Evolutionary conservation across 208 protist genomes (phyloP), one percentile per base, ranked within the genome.

Genomic region (Trypanosoma lewisi): DNA sequence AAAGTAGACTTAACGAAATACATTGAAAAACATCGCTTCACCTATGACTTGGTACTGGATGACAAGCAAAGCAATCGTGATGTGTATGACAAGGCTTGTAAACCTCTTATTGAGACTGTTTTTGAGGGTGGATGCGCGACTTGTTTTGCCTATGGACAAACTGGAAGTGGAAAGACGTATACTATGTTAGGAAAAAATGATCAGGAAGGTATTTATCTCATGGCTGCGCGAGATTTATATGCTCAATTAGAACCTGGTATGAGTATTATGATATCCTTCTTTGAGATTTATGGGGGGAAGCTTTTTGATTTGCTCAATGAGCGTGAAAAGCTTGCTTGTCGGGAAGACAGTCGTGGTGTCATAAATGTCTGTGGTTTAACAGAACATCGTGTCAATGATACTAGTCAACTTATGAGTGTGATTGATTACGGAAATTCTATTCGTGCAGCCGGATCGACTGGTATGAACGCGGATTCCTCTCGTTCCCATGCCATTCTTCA

Each of bases 1-100:
- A 97, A 97, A 70, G 89, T 98, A 45, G 97, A 99, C 78, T 68
- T 99, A 21, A 97, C 88, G 19, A 97, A 96, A 56, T 98, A 98
- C 75, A 98, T 95, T 58, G 95, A 98, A 52, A 95, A 95, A 72
- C 97, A 99, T 60, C 84, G 89, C 36, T 98, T 98, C 71, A 83
- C 82, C 25, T 99, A 98, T 69, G 97, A 99, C 71, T 76, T 96
- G 27, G 96, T 98, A 21, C 92, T 98, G 53, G 91, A 97, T 53
- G 91, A 98, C 58, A 79, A 63, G 42, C 78, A 92, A 53, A 87
- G 63, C 68, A 98, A 98, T 70, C 73, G 74, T 39, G 61, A 85
- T 47, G 75, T 95, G 1, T 95, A 88, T 49, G 69, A 88, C 39
- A 70, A 84, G 9, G 73, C 73, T 49, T 81, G 85, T 11, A 67